A percentile compares a stretch with the other conserved stretches of the same genome.
Conservation (phyloP, 1,139 yeast genomes). For the Blastobotrys apis region DNA sequence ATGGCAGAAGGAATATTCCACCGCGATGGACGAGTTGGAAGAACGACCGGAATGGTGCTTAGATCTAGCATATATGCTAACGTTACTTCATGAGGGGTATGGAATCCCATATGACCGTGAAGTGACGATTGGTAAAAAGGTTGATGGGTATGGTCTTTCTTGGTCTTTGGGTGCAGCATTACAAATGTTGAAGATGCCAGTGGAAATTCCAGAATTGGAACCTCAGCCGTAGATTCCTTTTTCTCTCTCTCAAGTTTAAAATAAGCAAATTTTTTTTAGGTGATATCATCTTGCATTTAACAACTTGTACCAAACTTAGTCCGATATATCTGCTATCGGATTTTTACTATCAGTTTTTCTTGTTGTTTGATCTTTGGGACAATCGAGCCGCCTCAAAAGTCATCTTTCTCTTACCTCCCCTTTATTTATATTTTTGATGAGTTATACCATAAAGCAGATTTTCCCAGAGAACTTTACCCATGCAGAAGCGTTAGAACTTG, state of each 20-base stretch:
- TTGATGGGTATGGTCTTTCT: slow-evolving; percentile 78
- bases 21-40: slow-evolving; percentile 55
- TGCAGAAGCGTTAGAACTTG: slow-evolving; percentile 2
- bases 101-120: slow-evolving; percentile 83
- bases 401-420: too few species aligned
- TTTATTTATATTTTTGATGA: too few species aligned
- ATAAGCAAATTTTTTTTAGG: not conserved
- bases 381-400: too few species aligned
- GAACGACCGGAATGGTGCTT: slow-evolving; percentile 87
- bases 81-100: slow-evolving; percentile 86
- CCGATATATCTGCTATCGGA: too few species aligned
- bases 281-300: not conserved
- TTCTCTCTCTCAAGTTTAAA: not conserved
- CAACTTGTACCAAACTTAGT: not conserved
- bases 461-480: not conserved
- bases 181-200: slow-evolving; percentile 52
- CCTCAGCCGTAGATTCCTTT: not conserved
- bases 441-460: too few species aligned
- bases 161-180: slow-evolving; percentile 95
- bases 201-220: slow-evolving; percentile 10
- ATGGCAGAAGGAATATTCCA: slow-evolving; percentile 59
- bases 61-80: slow-evolving; percentile 79
- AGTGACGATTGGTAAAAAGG: slow-evolving; percentile 75
- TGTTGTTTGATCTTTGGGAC: too few species aligned
- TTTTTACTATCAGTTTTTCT: too few species aligned